Conservation (phyloP, 2,329 filamentous ascomycete species). For the Didymosphaeria variabile region DNA sequence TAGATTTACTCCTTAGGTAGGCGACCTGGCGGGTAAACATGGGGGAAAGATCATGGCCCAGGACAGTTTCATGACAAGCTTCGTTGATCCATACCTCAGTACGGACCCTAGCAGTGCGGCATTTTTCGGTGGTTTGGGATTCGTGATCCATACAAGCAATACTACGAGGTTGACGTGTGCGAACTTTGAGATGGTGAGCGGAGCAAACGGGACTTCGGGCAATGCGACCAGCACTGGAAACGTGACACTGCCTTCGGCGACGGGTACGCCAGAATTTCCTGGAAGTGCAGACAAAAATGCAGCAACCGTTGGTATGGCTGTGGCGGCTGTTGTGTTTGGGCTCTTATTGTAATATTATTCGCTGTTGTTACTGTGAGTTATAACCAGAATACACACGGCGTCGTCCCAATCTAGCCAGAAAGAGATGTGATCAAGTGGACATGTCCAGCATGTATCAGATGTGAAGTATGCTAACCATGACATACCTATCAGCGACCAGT, state of each 20-base stretch:
- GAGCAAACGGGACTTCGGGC: conserved; percentile 57
- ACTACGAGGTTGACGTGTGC: conserved; percentile 63
- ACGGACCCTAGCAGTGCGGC: conserved; percentile 49
- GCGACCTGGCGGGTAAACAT: conserved; percentile 55
- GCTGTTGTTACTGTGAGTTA: too few relatives aligned
- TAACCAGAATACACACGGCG: too few relatives aligned
- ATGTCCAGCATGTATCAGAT: too few relatives aligned
- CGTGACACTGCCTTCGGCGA: conserved; percentile 11
- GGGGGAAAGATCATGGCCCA: conserved; percentile 45
- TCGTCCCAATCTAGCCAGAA: too few relatives aligned
- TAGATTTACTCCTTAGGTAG: conserved; percentile 23
- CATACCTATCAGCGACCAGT: too few relatives aligned
- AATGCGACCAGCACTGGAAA: conserved; percentile 50
- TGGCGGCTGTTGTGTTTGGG: too few relatives aligned
- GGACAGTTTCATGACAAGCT: conserved; percentile 41
- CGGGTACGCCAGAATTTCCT: background rate
- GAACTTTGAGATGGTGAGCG: conserved; percentile 54
- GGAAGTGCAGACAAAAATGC: background rate
- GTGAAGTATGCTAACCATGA: too few relatives aligned
- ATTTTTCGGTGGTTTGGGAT: conserved; percentile 61
- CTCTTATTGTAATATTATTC: too few relatives aligned
- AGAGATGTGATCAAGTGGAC: too few relatives aligned
- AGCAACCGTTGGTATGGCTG: background rate
- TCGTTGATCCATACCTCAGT: conserved; percentile 60
- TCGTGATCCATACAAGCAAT: conserved; percentile 63